These are phyloP conservation scores for Colletotrichum sublineola DNA, from an alignment of 2,329 filamentous ascomycete genomes.

Conservation along the genomic window DNA sequence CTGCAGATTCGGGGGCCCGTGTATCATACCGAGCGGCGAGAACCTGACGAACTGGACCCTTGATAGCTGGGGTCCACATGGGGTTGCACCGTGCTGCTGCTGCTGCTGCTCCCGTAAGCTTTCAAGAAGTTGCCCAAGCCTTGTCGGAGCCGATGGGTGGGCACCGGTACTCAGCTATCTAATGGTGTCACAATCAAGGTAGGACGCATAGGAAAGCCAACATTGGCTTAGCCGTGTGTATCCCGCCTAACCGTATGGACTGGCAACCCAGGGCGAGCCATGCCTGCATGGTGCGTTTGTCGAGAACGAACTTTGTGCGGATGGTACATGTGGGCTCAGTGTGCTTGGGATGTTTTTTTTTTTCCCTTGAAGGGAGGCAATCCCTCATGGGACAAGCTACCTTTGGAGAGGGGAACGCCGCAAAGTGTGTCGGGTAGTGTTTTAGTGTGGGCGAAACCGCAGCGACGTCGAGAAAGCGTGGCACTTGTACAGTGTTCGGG, in stretches of 20 bases:
- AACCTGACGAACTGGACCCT: neutral
- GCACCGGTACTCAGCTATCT: conserved; percentile 15
- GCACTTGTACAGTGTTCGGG: conserved; percentile 29
- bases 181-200: conserved; percentile 30
- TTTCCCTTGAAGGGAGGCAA: conserved; percentile 5
- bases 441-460: conserved; percentile 40
- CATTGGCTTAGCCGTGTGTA: conserved; percentile 14
- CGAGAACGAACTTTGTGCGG: conserved; percentile 24
- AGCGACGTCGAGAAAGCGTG: conserved; percentile 31
- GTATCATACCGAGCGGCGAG: neutral
- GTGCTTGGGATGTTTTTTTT: neutral
- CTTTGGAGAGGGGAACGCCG: conserved; percentile 35
- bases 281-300: conserved; percentile 31
- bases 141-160: conserved; percentile 15
- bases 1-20: conserved; percentile 1
- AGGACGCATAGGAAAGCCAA: conserved; percentile 24
- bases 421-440: conserved; percentile 40
- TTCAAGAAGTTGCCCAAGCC: conserved; percentile 20
- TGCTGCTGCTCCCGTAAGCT: conserved; percentile 12
- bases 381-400: conserved; percentile 39
- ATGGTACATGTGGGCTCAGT: conserved; percentile 20
- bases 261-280: conserved; percentile 35
- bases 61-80: conserved; percentile 6
- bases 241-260: conserved; percentile 30
- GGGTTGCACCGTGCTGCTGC: conserved; percentile 22